Evolutionary conservation across 768 basidiomycete species (phyloP), one percentile per base, ranked within the genome.

Genomic region (Porphyrellus cyaneotinctus): DNA sequence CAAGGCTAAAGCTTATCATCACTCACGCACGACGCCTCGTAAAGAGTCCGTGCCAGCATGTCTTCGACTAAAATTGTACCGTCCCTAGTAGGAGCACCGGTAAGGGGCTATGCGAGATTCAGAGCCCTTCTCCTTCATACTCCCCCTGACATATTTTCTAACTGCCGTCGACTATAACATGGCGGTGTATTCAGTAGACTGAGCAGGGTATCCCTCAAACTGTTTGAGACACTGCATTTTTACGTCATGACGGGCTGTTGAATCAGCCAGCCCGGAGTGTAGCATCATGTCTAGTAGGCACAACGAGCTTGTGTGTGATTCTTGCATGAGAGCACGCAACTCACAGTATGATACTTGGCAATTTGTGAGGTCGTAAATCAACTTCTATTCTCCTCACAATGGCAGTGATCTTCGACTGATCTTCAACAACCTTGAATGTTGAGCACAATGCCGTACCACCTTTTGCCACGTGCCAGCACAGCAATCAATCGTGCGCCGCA

Each of bases 361-460:
- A 46, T 52, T 30, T 54, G 24, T 31, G 39, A 31, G 43, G 39
- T 52, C 52, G 64, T 59, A 50, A 57, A 65, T 67, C 52, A 38
- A n/a, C 60, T 64, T 67, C 62, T 49, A 49, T 60, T 60, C 52
- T 37, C 64, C 51, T n/a, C 51, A 48, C 64, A 44, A 58, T 43
- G 48, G 60, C 36, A 67, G 57, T 56, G 65, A 65, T 65, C 64
- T 62, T 62, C 64, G 56, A 65, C 54, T 56, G 64, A 65, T 64
- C 56, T 66, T 64, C 62, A 52, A 31, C 43, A 9, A 18, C 30
- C 28, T 43, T 22, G 5, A 6, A 12, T 28, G 37, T 54, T 51
- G 41, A 47, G 37, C 23, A 11, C 39, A 13, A 47, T 59, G 62
- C 57, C 57, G 57, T 59, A 59, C 42, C 24, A 22, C 3, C 7